These are phyloP conservation scores for Dunaliella sp. DNA, from an alignment of 139 green algal species.

Conservation along the genomic window DNA sequence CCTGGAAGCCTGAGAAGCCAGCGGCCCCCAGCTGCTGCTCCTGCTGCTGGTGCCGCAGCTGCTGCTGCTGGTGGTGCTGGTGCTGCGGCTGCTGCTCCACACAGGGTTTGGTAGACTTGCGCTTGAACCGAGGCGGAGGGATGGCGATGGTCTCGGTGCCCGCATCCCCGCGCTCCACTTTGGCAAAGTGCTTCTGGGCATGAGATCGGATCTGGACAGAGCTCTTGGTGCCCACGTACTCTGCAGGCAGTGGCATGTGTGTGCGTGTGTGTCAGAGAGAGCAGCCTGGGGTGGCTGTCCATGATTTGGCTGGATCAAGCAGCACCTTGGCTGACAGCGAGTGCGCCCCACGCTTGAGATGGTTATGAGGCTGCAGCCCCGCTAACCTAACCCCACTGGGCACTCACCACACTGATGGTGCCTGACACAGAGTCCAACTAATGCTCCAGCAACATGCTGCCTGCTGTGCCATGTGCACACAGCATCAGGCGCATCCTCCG, in stretches of 20 bases:
- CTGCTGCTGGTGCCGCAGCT: background rate
- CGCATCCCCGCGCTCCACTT: conserved; percentile 51
- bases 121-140: conserved; percentile 85
- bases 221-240: conserved; percentile 91
- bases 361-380: background rate
- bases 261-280: background rate
- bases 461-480: background rate
- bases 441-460: too few species aligned
- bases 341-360: too few species aligned
- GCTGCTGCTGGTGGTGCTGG: background rate
- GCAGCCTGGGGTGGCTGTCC: background rate
- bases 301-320: background rate
- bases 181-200: conserved; percentile 92
- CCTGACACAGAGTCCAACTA: background rate
- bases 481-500: background rate
- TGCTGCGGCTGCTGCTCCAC: background rate
- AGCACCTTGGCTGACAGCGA: too few species aligned
- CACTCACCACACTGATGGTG: background rate
- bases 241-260: conserved; percentile 41
- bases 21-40: background rate
- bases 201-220: conserved; percentile 94
- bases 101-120: conserved; percentile 76
- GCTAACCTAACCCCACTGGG: background rate
- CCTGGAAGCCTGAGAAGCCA: too few species aligned
- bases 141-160: conserved; percentile 59